A percentile compares a stretch with the other conserved stretches of the same genome.
phyloP scores from a whole-genome alignment of 345 rosid species.

The Pistacia atlantica region DNA sequence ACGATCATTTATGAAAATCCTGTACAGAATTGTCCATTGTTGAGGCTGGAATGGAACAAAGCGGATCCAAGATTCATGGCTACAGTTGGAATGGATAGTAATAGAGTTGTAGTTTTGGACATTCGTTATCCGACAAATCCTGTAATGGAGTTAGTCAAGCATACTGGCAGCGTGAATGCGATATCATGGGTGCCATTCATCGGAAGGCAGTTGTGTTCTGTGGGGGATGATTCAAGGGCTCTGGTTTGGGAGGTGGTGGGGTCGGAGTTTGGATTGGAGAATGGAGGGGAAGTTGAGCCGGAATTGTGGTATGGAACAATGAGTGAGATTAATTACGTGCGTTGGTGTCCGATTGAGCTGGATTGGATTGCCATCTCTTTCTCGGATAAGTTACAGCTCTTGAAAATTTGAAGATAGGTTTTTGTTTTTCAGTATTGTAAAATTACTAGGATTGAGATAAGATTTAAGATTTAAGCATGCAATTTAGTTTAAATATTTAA shows the following conservation, averaged over 20 bases:
- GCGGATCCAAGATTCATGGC: constrained; percentile 57
- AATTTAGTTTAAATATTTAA: too few species aligned
- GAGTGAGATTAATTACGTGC: constrained; percentile 49
- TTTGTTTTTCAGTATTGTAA: neutral
- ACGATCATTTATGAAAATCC: constrained; percentile 62
- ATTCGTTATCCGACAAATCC: constrained; percentile 59
- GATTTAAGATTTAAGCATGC: too few species aligned
- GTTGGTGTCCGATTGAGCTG: constrained; percentile 53
- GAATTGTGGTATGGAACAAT: constrained; percentile 45
- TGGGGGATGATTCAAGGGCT: constrained; percentile 53
- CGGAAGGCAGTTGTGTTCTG: constrained; percentile 52
- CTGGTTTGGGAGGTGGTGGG: constrained; percentile 49
- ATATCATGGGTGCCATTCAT: constrained; percentile 48
- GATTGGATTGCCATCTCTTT: constrained; percentile 48
- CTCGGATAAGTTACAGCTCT: constrained; percentile 45
- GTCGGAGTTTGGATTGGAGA: constrained; percentile 5
- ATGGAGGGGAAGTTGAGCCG: constrained; percentile 35
- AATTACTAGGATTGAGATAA: too few species aligned
- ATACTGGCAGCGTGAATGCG: constrained; percentile 50
- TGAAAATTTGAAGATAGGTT: constrained; percentile 31
- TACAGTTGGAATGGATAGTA: constrained; percentile 52
- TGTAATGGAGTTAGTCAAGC: constrained; percentile 42
- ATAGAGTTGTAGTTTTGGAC: constrained; percentile 50
- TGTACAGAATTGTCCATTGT: constrained; percentile 30
- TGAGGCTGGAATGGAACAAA: constrained; percentile 66